Base-by-base conservation (phyloP, 2,329 filamentous ascomycete species). In the Blumeria graminis region DNA sequence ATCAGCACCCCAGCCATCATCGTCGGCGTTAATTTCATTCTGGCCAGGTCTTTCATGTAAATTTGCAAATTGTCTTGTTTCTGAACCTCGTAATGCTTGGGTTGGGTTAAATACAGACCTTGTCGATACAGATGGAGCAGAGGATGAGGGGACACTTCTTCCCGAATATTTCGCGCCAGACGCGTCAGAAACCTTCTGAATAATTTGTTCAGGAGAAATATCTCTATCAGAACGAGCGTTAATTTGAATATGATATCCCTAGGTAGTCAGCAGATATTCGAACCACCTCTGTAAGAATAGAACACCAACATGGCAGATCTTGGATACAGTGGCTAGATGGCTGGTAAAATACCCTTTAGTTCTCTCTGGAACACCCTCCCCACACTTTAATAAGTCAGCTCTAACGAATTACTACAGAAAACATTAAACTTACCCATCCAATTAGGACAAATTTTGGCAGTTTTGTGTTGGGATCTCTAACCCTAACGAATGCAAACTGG, bases 311-410 rank as follows among this genome's bases (percentile, higher is more conserved):
- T 95, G 89, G 45, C 98, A 78, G 62, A 95, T 76, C 71, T 94
- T 95, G 60, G 88, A 82, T 39, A 96, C 88, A 52, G 87, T 83
- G 59, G 84, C 82, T 52, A 92, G 74, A 70, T 98, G 90, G 71
- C 88, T 95, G 62, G 87, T 94, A 68, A 98, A 98, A 71, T 96
- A 96, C 61, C 92, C 92, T 71, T 96, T 98, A 59, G 90, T 96
- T 65, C 90, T 77, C 71, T 98, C 92, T n/a, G 92, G 92, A 14
- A 98, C 92, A 63, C 92, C 92, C 66, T 93, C 90, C 62, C 92
- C 92, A 69, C 92, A 98, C 84, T 76, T 55, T 46, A n/a, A 28
- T 55, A 11, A 58, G 60, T 67, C 57, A 67, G 65, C 53, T 52
- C n/a, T 36, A 38, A 32, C 50, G 32, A 28, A 41, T 9, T 32